Base-by-base conservation (phyloP, 305 asterid species). In the Plantago rigida region DNA sequence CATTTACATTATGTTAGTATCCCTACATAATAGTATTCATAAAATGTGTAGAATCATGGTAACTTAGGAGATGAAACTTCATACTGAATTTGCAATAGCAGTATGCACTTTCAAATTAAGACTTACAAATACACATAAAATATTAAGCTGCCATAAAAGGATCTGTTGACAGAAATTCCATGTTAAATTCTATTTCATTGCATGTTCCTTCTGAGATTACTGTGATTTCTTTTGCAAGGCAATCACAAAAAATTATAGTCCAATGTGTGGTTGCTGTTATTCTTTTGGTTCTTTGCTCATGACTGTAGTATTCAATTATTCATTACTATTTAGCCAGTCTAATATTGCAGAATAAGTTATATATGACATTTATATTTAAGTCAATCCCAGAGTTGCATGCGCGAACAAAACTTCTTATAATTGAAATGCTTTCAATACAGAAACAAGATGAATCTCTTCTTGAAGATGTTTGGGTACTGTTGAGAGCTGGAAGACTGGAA, bases 361-460 rank as follows among this genome's bases (percentile, higher is more conserved):
- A 51, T 26, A 13, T 28, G 19, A 28, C 0, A 12, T 13, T 8
- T 28, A 53, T 26, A 52, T 53, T 53, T 13, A 53, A 26, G 59
- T 53, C 58, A 52, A 15, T 52, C 13, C 19, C 34, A 26, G 24
- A 12, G 39, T 53, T 53, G 11, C 13, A 28, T 31, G 39, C 7
- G 11, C 3, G 44, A 1, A 28, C 42, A 12, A 53, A 29, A 14
- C 26, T 22, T 28, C 56, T 47, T 5, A 52, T 29, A 9, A 49
- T 28, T 36, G 56, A 56, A 70, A 10, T 47, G 61, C 29, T 48
- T 64, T 14, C 4, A 51, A 49, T 54, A 53, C 89, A 92, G 97
- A 87, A 89, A 84, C 96, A 81, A 69, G 99, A 92, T 76, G 99
- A 92, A 75, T 86, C 95, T 56, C 95, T 92, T 75, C 75, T 92